Base-by-base conservation (phyloP, 1,284 basidiomycete species). In the Cryptococcus wingfieldii region DNA sequence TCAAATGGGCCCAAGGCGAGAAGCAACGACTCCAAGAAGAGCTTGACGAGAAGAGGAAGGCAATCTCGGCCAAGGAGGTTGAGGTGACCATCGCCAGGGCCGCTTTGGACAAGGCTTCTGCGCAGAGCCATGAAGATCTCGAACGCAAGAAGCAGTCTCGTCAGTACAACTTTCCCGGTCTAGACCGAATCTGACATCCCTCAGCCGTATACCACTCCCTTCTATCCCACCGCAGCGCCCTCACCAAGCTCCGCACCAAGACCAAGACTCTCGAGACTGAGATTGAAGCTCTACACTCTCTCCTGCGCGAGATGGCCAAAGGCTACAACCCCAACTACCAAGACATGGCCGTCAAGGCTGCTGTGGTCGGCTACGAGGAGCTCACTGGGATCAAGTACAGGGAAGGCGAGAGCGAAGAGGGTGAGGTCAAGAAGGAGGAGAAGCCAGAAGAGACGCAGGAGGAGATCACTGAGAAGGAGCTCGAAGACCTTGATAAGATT, bases 281-380 rank as follows among this genome's bases (percentile, higher is more conserved):
- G 59, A 83, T 94, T 65, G 82, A 84, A 59, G 81, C 84, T 27
- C 83, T 98, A 3, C 86, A 87, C n/a, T 83, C 86, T n/a, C 88
- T 98, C 51, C 82, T 98, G 14, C 83, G 86, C 56, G 81, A 86
- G 38, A 83, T 98, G 3, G 84, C 89, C 12, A 83, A 83, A 9
- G 87, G 87, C 0, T 98, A 97, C 79, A 98, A 98, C 76, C 95
- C 95, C 23, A 98, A 98, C 77, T 97, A 97, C 75, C 76, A 78
- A 75, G 95, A 98, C 72, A 98, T 98, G 95, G 94, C 91, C 9
- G 95, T 98, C 56, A 85, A 97, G 43, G 93, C 94, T 64, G 94
- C 95, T 16, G 93, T 97, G 7, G 86, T 92, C 46, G 93, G 92
- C 12, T 98, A 90, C 85, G 89, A 91, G 69, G 84, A 86, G 55